A percentile compares a stretch with the other conserved stretches of the same genome.
Evolutionary conservation across 352 stramenopile species (phyloP).

Genomic region (Phytophthora tentaculata): DNA sequence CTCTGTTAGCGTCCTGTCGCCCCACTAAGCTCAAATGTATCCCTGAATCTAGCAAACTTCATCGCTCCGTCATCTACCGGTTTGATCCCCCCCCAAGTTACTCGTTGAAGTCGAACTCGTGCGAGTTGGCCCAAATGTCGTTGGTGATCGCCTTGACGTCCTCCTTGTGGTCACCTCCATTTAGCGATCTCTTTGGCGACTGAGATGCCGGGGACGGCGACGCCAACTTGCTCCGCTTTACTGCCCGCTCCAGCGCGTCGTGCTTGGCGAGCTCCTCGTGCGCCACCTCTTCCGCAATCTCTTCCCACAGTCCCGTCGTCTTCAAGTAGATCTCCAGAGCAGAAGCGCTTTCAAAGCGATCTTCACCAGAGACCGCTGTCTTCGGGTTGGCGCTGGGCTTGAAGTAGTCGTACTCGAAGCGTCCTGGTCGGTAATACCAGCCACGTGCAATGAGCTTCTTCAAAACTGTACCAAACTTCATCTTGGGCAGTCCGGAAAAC

Average conservation of each 20-base stretch:
- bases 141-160: constrained; percentile 75
- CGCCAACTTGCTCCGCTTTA: constrained; percentile 40
- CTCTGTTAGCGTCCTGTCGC: constrained; percentile 11
- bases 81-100: constrained; percentile 5
- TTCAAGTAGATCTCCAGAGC: constrained; percentile 77
- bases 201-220: constrained; percentile 21
- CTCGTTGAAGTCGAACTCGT: constrained; percentile 80
- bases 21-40: constrained; percentile 34
- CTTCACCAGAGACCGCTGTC: constrained; percentile 57
- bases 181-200: constrained; percentile 39
- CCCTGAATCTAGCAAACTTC: constrained; percentile 33
- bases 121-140: constrained; percentile 84
- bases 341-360: constrained; percentile 77
- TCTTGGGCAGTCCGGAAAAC: constrained; percentile 30
- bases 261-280: constrained; percentile 28
- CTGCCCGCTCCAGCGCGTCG: constrained; percentile 11
- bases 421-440: constrained; percentile 73
- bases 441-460: constrained; percentile 59
- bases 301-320: constrained; percentile 63
- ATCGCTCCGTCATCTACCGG: constrained; percentile 9
- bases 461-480: constrained; percentile 68
- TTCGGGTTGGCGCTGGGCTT: constrained; percentile 65
- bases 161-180: constrained; percentile 41
- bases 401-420: constrained; percentile 89
- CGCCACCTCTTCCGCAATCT: constrained; percentile 46